Evolutionary conservation across 805 yeast species (phyloP).

Genomic region (Suhomyces kilbournensis): DNA sequence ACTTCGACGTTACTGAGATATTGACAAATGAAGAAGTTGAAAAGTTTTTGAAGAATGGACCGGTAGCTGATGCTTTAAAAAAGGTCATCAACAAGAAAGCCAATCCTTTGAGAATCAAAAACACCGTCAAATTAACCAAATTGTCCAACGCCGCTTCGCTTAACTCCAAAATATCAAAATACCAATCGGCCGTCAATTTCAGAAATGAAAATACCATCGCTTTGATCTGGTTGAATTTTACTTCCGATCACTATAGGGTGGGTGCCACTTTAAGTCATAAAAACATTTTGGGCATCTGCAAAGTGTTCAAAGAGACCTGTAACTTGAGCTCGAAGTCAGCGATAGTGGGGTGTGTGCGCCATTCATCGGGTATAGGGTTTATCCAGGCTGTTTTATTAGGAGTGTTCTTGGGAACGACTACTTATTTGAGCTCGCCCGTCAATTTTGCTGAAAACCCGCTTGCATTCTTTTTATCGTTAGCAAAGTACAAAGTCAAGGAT

Average conservation of each 20-base stretch:
- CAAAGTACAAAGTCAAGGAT: conserved; percentile 80
- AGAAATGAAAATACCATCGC: conserved; percentile 47
- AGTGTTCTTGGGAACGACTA: conserved; percentile 80
- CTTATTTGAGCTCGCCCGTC: conserved; percentile 73
- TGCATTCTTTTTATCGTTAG: conserved; percentile 63
- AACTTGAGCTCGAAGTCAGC: conserved; percentile 71
- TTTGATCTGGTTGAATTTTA: conserved; percentile 65
- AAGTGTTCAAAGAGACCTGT: conserved; percentile 88
- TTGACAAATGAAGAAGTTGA: conserved; percentile 80
- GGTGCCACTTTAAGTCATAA: conserved; percentile 59
- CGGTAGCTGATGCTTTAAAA: conserved; percentile 58
- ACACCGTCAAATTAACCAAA: conserved; percentile 58
- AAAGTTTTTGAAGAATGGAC: conserved; percentile 62
- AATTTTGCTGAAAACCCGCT: conserved; percentile 75
- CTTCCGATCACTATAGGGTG: conserved; percentile 66
- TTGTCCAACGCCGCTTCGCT: conserved; percentile 37
- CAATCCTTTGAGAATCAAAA: conserved; percentile 54
- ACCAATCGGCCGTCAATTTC: conserved; percentile 38
- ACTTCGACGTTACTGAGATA: conserved; percentile 67
- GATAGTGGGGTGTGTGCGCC: conserved; percentile 81
- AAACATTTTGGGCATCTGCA: conserved; percentile 73
- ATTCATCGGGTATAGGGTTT: conserved; percentile 83
- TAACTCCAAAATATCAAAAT: conserved; percentile 42
- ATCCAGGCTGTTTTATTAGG: conserved; percentile 83
- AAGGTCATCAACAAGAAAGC: conserved; percentile 33